Evolutionary conservation across 331 rosid genomes (phyloP).

Genomic region (Malus hybrid): DNA sequence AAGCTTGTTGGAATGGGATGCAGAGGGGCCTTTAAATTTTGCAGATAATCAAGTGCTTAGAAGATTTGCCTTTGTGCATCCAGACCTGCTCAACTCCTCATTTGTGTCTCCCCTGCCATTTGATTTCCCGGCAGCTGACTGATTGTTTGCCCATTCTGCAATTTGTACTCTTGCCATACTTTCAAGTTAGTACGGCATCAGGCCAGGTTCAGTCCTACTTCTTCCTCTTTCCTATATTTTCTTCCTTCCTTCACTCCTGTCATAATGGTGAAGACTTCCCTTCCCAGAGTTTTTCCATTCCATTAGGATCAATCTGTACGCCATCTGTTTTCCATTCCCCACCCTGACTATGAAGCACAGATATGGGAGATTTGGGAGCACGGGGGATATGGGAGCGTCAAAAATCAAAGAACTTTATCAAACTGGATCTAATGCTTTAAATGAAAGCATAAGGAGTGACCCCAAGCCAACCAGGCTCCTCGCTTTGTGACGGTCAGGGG

Average conservation of each 20-base stretch:
- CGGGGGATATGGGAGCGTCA: too few species aligned
- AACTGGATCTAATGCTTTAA: too few species aligned
- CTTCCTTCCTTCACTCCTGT: background rate
- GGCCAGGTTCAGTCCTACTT: background rate
- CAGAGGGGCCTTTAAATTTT: constrained; percentile 42
- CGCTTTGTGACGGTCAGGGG: too few species aligned
- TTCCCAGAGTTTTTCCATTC: background rate
- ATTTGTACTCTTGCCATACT: background rate
- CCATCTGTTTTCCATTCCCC: background rate
- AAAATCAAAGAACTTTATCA: too few species aligned
- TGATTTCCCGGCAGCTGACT: constrained; percentile 28
- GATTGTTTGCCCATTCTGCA: background rate
- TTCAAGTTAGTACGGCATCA: background rate
- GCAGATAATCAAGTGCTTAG: constrained; percentile 70
- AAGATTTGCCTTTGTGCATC: constrained; percentile 45
- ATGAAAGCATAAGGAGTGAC: too few species aligned
- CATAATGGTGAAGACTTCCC: background rate
- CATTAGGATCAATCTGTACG: background rate
- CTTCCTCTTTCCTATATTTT: background rate
- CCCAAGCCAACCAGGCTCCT: too few species aligned
- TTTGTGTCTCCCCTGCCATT: constrained; percentile 35
- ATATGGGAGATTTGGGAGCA: too few species aligned
- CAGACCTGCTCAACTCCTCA: constrained; percentile 29
- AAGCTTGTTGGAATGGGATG: constrained; percentile 76
- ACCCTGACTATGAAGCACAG: background rate